A percentile compares a stretch with the other conserved stretches of the same genome.
Evolutionary conservation across 345 rosid genomes (phyloP).

Genomic region (Sonneratia alba): DNA sequence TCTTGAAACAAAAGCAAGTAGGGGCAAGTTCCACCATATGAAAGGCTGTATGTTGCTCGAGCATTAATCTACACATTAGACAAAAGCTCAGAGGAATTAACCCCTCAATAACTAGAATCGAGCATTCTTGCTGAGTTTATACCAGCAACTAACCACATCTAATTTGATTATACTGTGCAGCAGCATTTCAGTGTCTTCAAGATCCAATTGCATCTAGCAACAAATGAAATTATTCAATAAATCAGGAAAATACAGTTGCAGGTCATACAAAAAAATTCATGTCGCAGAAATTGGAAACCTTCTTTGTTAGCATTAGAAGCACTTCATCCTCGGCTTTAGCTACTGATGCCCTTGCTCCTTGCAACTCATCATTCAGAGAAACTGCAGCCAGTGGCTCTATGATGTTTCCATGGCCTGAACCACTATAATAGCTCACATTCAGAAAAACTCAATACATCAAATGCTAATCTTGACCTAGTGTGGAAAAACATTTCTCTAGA

Average conservation of each 20-base stretch:
- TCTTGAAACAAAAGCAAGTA: constrained; percentile 48
- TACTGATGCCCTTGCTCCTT: constrained; percentile 57
- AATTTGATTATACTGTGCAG: constrained; percentile 41
- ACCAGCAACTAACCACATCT: constrained; percentile 50
- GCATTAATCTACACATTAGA: constrained; percentile 58
- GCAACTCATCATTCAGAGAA: constrained; percentile 76
- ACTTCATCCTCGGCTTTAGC: constrained; percentile 75
- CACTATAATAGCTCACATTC: constrained; percentile 35
- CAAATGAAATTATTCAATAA: constrained; percentile 19
- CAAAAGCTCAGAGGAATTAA: not conserved
- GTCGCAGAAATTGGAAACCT: constrained; percentile 29
- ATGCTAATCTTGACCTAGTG: not conserved
- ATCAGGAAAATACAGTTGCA: constrained; percentile 9
- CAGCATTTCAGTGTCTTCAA: constrained; percentile 46
- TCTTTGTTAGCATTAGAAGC: constrained; percentile 63
- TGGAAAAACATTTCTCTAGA: not conserved
- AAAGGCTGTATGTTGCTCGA: constrained; percentile 71
- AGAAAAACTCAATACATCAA: not conserved
- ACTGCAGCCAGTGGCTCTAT: constrained; percentile 77
- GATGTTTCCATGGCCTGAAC: constrained; percentile 64
- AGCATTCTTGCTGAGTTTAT: not conserved
- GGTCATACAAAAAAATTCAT: constrained; percentile 8
- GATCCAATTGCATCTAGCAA: constrained; percentile 59
- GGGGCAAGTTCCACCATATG: constrained; percentile 70
- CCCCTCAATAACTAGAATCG: not conserved